phyloP scores from a whole-genome alignment of 2,329 filamentous ascomycete genomes.

The Akanthomyces dipterigenus region DNA sequence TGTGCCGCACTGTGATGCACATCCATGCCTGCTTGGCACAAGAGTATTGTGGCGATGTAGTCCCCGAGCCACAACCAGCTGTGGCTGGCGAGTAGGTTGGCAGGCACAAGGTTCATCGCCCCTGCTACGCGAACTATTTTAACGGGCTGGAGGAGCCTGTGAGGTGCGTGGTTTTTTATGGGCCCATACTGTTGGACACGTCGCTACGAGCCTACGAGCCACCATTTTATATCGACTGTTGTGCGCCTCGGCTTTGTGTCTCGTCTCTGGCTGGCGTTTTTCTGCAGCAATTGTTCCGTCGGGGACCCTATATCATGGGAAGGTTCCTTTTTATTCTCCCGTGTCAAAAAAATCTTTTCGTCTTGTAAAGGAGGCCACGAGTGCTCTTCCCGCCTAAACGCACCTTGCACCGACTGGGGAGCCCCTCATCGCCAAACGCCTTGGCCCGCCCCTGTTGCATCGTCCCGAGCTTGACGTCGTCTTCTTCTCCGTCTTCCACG shows the following conservation, averaged over 20 bases:
- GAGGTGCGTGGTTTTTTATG: neutral
- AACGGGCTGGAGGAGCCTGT: no score
- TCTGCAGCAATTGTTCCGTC: neutral
- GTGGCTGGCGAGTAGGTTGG: neutral
- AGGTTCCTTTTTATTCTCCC: neutral
- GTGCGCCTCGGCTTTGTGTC: neutral
- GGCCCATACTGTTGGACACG: constrained; percentile 3
- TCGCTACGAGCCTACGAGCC: constrained; percentile 6
- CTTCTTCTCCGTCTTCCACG: neutral
- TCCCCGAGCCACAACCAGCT: neutral
- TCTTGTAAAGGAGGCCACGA: neutral
- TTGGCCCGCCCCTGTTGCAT: neutral
- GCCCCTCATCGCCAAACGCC: constrained; percentile 4
- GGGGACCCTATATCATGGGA: neutral
- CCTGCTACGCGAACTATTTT: neutral
- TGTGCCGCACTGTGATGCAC: neutral
- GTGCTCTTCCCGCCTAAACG: neutral
- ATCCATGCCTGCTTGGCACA: neutral
- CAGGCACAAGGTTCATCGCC: neutral
- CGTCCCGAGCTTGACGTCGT: neutral
- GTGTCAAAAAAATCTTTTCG: neutral
- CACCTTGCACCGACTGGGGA: neutral
- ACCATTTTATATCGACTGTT: neutral
- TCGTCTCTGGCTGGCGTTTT: neutral
- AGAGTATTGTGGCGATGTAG: neutral